Evolutionary conservation across 345 rosid genomes (phyloP).

Genomic region (Eucalyptus regnans): DNA sequence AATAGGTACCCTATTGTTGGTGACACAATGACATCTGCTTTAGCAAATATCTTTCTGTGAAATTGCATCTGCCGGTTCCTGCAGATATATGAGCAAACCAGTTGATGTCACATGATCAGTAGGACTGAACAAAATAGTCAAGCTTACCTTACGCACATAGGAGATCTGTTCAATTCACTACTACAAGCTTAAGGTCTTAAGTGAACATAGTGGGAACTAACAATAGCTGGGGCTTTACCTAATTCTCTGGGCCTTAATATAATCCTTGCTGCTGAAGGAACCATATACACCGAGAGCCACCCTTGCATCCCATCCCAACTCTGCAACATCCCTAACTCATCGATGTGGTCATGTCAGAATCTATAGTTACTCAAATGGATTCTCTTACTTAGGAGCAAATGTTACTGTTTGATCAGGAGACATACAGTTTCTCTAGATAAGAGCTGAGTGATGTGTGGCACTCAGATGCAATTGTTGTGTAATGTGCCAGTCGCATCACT

Average conservation of each 20-base stretch:
- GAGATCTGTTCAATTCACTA: not conserved
- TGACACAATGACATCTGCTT: constrained; percentile 54
- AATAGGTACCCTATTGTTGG: constrained; percentile 59
- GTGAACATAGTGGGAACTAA: not conserved
- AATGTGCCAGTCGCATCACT: constrained; percentile 71
- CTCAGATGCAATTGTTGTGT: constrained; percentile 53
- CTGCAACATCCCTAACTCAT: constrained; percentile 24
- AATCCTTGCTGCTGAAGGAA: constrained; percentile 44
- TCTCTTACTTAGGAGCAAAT: not conserved
- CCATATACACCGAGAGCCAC: constrained; percentile 49
- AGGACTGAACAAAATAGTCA: not conserved
- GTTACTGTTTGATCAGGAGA: not conserved
- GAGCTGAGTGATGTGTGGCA: constrained; percentile 35
- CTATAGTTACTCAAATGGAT: not conserved
- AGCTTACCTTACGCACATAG: not conserved
- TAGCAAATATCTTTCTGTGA: constrained; percentile 28
- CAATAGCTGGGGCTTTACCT: constrained; percentile 13
- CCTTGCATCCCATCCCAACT: constrained; percentile 60
- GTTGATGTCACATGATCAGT: not conserved
- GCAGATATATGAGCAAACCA: not conserved
- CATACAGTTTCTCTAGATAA: constrained; percentile 38
- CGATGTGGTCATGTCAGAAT: not conserved
- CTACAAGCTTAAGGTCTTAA: not conserved
- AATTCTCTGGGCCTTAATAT: constrained; percentile 47
- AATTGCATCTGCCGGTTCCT: constrained; percentile 57